phyloP scores from a whole-genome alignment of 192 early-diverging fungal genomes.

The Backusella tuberculispora region DNA sequence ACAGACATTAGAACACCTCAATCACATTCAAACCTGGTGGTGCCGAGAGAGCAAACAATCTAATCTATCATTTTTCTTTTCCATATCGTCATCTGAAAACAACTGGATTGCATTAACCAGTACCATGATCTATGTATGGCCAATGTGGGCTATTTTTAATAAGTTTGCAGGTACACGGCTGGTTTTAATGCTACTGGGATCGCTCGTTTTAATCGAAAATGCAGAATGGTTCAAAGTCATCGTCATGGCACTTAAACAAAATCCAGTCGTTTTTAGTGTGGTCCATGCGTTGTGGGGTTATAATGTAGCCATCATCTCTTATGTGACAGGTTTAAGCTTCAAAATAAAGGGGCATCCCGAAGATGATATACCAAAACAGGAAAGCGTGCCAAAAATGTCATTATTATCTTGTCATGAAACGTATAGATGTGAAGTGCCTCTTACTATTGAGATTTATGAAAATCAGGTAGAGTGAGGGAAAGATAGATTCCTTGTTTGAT shows the following conservation, averaged over 20 bases:
- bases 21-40: background rate
- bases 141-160: background rate
- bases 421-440: background rate
- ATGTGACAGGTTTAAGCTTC: background rate
- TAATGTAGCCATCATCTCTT: background rate
- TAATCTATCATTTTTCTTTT: background rate
- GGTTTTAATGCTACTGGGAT: background rate
- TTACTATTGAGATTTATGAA: conserved; percentile 33
- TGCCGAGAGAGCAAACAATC: background rate
- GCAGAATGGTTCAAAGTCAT: background rate
- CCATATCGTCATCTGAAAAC: background rate
- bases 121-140: background rate
- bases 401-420: background rate
- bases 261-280: background rate
- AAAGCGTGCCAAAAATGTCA: background rate
- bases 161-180: background rate
- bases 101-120: background rate
- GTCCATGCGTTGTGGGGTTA: background rate
- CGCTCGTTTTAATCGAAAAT: background rate
- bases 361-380: background rate
- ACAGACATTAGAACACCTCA: background rate
- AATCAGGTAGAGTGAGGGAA: conserved; percentile 29
- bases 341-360: background rate
- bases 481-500: background rate
- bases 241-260: background rate